Conservation (phyloP, 164 flowering plant genomes). For the Aristolochia californica region DNA sequence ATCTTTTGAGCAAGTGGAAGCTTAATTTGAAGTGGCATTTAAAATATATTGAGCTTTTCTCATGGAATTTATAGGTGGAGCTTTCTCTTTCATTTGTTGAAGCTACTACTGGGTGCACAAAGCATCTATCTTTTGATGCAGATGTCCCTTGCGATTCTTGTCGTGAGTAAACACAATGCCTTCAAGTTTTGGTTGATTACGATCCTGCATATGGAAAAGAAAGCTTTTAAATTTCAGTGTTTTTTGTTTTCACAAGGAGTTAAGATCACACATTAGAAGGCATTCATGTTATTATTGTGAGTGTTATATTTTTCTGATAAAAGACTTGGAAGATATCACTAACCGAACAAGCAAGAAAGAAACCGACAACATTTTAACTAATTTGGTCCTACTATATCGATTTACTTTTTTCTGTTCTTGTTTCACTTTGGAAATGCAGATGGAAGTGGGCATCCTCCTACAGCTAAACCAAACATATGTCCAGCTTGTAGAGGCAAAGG, state of each 20-base stretch:
- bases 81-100: constrained; percentile 70
- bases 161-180: constrained; percentile 37
- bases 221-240: too few relatives aligned
- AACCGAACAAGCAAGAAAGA: too few relatives aligned
- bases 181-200: not conserved
- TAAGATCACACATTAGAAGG: too few relatives aligned
- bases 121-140: constrained; percentile 58
- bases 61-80: constrained; percentile 41
- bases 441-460: constrained; percentile 63
- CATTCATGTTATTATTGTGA: too few relatives aligned
- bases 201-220: not conserved
- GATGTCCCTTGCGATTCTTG: constrained; percentile 71
- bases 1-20: not conserved
- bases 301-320: too few relatives aligned
- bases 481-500: constrained; percentile 34
- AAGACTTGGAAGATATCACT: too few relatives aligned
- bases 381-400: too few relatives aligned
- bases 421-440: constrained; percentile 31
- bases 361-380: too few relatives aligned
- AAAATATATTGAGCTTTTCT: not conserved
- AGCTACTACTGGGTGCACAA: constrained; percentile 85
- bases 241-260: too few relatives aligned
- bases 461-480: constrained; percentile 51
- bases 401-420: not conserved
- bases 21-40: constrained; percentile 4